Conservation (phyloP, 129 eudicot genomes). For the Scalesia atractyloides region DNA sequence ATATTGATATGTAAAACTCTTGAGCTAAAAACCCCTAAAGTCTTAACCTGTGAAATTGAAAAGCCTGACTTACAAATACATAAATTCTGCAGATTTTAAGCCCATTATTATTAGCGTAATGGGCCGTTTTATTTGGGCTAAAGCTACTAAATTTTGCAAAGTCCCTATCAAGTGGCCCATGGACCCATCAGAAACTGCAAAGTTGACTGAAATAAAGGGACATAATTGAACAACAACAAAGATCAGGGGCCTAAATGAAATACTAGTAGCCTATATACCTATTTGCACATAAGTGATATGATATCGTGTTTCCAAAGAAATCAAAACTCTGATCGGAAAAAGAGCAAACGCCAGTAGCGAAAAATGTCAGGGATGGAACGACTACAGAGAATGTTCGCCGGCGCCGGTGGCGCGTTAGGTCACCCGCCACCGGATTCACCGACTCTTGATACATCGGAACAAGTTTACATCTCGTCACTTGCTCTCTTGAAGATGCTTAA, state of each 20-base stretch:
- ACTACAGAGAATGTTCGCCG: conserved; percentile 91
- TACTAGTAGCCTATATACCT: background rate
- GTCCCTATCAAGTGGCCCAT: background rate
- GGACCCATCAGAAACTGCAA: background rate
- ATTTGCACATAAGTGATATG: background rate
- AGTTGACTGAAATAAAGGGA: background rate
- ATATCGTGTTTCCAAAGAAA: conserved; percentile 59
- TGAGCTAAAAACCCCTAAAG: too few relatives aligned
- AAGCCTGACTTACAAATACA: too few relatives aligned
- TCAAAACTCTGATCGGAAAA: conserved; percentile 16
- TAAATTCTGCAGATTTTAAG: background rate
- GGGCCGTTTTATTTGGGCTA: background rate
- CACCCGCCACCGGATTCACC: conserved; percentile 97
- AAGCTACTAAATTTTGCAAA: background rate
- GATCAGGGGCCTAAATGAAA: conserved; percentile 15
- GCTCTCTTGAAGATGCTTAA: conserved; percentile 95
- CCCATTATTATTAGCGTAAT: background rate
- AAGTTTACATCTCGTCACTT: conserved; percentile 94
- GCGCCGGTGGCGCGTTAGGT: conserved; percentile 85
- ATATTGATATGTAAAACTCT: too few relatives aligned
- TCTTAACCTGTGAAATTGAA: too few relatives aligned
- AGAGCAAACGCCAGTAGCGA: conserved; percentile 4
- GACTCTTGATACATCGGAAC: conserved; percentile 86
- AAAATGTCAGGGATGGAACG: conserved; percentile 67
- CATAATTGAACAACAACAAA: background rate